phyloP scores from a whole-genome alignment of 768 basidiomycete species.

The Tricholoma furcatifolium region DNA sequence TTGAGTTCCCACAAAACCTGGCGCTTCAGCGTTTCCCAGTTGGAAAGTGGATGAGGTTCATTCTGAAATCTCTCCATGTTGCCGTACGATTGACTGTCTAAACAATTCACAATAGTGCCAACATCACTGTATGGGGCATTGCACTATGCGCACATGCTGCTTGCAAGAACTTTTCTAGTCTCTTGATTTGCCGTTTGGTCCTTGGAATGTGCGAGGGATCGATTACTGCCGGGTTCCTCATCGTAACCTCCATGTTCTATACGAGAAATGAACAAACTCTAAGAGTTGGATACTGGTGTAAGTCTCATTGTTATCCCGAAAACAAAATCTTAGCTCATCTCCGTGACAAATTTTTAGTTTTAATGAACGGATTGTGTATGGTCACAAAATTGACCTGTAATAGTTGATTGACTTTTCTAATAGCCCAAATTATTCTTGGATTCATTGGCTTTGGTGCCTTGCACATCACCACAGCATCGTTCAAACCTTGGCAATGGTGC shows the following conservation, averaged over 20 bases:
- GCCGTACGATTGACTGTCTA: too few species aligned
- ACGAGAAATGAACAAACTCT: constrained; percentile 68
- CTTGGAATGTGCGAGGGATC: constrained; percentile 73
- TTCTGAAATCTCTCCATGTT: neutral
- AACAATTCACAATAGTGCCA: too few species aligned
- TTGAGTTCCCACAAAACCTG: constrained; percentile 75
- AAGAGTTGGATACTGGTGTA: constrained; percentile 77
- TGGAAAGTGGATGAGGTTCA: constrained; percentile 78
- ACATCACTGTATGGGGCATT: constrained; percentile 67
- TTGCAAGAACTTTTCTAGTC: constrained; percentile 64
- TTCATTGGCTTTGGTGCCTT: constrained; percentile 67
- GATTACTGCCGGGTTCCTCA: constrained; percentile 75
- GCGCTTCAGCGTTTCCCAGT: constrained; percentile 73
- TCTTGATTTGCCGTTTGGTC: constrained; percentile 62
- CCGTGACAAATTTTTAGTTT: constrained; percentile 36
- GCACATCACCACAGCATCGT: constrained; percentile 53
- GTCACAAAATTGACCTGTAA: neutral
- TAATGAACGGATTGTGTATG: constrained; percentile 73
- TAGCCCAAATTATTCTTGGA: constrained; percentile 69
- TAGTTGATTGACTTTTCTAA: neutral
- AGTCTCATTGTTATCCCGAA: constrained; percentile 22
- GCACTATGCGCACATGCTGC: constrained; percentile 64
- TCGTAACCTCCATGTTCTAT: constrained; percentile 78
- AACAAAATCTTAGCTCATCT: neutral
- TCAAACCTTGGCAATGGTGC: constrained; percentile 76